Base-by-base conservation (phyloP, 2,329 filamentous ascomycete species). In the Torrubiella hemipterigena region DNA sequence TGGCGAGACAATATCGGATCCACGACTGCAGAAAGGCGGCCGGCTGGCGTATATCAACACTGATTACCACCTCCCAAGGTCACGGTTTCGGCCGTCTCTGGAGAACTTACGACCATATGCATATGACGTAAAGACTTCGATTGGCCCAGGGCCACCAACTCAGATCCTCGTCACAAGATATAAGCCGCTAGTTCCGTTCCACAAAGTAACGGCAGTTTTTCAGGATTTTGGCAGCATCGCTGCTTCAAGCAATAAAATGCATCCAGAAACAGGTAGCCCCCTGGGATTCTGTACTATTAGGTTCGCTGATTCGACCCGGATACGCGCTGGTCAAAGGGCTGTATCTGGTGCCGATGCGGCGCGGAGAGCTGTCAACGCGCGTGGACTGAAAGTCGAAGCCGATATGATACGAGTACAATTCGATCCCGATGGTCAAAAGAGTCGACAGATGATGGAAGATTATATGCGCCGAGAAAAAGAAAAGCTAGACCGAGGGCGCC, bases 141-240 rank as follows among this genome's bases (percentile, higher is more conserved):
- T 93, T 44, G 89, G 87, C 1, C 84, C 86, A 16, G 85, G 85
- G 0, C 89, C 89, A 11, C 84, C 91, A 3, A 85, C 81, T 3
- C 85, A 94, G 51, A 76, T 98, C 29, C 79, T 96, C 4, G 85
- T 95, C 14, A 87, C 78, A n/a, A 85, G 86, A n/a, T 95, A 95
- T 52, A 91, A 96, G 54, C 87, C 89, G 6, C 63, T 96, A 41
- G 79, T 82, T 24, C 73, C 84, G 10, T 83, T 93, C 45, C 71
- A 75, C 33, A 82, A 84, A 45, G 69, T 94, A 30, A 73, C 72
- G 13, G 73, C 79, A 27, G 71, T 83, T 32, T 93, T 93, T 51
- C 73, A 78, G 13, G 74, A 72, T 4, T 93, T 81, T 57, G 86
- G 86, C 32, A 84, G 94, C 36, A 87, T 98, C 40, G 80, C 81